phyloP scores from a whole-genome alignment of 169 alveolate genomes.

The Cryptosporidium meleagridis region DNA sequence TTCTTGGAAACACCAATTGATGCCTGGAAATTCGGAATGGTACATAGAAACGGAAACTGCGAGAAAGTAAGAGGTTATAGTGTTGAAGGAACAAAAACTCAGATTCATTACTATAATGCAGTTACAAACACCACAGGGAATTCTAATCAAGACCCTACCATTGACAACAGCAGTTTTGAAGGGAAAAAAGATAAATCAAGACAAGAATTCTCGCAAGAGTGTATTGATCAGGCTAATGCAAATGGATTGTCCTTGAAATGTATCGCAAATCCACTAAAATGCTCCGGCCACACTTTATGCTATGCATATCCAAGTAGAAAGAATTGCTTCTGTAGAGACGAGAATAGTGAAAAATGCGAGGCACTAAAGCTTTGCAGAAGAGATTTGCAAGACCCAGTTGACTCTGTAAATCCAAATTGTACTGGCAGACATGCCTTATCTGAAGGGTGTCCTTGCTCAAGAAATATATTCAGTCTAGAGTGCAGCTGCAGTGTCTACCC shows the following conservation, averaged over 20 bases:
- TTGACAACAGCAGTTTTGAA: background rate
- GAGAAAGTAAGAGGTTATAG: conserved; percentile 61
- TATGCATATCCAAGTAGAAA: conserved; percentile 49
- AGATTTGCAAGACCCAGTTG: conserved; percentile 1
- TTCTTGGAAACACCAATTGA: conserved; percentile 45
- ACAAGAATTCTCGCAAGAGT: conserved; percentile 19
- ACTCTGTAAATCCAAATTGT: conserved; percentile 29
- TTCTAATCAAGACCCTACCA: background rate
- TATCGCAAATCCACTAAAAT: conserved; percentile 42
- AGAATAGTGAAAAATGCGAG: conserved; percentile 20
- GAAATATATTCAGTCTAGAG: conserved; percentile 51
- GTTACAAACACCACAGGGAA: background rate
- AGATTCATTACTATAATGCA: conserved; percentile 30
- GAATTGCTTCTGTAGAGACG: conserved; percentile 47
- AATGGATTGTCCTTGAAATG: conserved; percentile 48
- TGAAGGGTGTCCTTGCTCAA: conserved; percentile 61
- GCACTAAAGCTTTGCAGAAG: conserved; percentile 35
- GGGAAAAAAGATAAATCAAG: background rate
- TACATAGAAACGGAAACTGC: conserved; percentile 56
- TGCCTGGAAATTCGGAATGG: conserved; percentile 67
- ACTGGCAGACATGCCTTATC: conserved; percentile 26
- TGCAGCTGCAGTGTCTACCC: conserved; percentile 64
- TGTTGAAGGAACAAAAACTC: conserved; percentile 23
- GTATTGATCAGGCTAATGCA: conserved; percentile 38
- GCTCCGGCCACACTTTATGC: conserved; percentile 9